Evolutionary conservation across 2,329 filamentous ascomycete species (phyloP).

Genomic region (Penicillium corylophilum): DNA sequence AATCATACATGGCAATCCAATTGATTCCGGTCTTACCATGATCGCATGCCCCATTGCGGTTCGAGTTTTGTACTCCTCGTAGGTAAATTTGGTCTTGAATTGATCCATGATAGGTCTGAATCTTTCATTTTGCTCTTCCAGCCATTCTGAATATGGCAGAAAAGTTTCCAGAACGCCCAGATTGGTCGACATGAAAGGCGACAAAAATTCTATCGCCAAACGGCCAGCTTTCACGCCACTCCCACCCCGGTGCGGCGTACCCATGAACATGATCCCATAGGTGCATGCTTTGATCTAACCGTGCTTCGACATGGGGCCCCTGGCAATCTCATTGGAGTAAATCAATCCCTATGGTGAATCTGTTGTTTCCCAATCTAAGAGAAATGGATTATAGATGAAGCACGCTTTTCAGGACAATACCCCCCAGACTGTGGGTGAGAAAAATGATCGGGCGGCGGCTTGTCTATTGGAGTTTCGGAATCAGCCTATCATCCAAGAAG

Average conservation of each 20-base stretch:
- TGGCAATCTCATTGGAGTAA: slow-evolving; percentile 15
- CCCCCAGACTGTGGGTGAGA: slow-evolving; percentile 31
- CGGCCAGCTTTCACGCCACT: not conserved
- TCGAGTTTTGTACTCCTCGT: too few species aligned
- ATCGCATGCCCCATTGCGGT: too few species aligned
- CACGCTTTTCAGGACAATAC: slow-evolving; percentile 30
- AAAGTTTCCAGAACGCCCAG: not conserved
- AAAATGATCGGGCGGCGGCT: slow-evolving; percentile 30
- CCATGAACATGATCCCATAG: slow-evolving; percentile 35
- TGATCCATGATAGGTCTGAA: too few species aligned
- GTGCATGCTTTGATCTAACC: slow-evolving; percentile 20
- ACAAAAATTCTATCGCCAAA: not conserved
- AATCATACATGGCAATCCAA: too few species aligned
- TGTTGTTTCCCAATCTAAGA: too few species aligned
- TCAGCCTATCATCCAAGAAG: not conserved
- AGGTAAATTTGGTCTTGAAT: too few species aligned
- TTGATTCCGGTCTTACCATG: too few species aligned
- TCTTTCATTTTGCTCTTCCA: not conserved
- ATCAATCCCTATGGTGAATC: slow-evolving; percentile 14
- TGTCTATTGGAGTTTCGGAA: slow-evolving; percentile 9
- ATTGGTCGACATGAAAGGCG: not conserved
- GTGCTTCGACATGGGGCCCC: slow-evolving; percentile 11
- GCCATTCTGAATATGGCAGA: not conserved
- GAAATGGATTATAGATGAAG: slow-evolving; percentile 2
- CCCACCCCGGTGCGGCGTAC: slow-evolving; percentile 28